Conservation (phyloP, 352 stramenopile genomes). For the Phytophthora macrochlamydospora region DNA sequence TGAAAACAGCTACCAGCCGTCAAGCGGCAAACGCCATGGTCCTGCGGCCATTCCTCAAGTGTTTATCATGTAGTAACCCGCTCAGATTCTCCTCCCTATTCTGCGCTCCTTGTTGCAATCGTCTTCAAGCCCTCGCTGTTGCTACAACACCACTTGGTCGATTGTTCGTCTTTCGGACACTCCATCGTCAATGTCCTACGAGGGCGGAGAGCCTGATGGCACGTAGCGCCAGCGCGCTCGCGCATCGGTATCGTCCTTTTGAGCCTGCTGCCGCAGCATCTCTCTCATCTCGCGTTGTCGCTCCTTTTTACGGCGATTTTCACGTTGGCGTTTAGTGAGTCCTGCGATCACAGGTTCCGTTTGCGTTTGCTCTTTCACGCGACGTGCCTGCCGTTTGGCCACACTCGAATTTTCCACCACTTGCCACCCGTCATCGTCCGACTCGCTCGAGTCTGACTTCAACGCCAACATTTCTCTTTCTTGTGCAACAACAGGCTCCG, state of each 20-base stretch:
- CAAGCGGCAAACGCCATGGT: conserved; percentile 49
- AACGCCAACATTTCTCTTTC: conserved; percentile 12
- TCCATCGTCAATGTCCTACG: conserved; percentile 5
- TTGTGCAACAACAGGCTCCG: conserved; percentile 1
- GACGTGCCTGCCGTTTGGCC: conserved; percentile 27
- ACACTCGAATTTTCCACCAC: conserved; percentile 48
- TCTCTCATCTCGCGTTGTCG: conserved; percentile 81
- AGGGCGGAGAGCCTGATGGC: conserved; percentile 26
- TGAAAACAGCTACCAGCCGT: conserved; percentile 14
- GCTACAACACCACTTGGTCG: conserved; percentile 8
- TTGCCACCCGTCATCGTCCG: conserved; percentile 73
- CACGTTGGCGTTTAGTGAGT: conserved; percentile 80
- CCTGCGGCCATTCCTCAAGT: conserved; percentile 60
- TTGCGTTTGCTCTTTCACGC: conserved; percentile 6
- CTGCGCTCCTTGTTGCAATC: background rate
- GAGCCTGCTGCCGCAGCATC: conserved; percentile 63
- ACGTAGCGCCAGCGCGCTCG: conserved; percentile 75
- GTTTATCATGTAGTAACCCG: conserved; percentile 64
- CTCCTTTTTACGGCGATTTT: conserved; percentile 81
- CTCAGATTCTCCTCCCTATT: conserved; percentile 2
- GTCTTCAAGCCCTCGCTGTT: background rate
- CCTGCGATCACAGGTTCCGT: conserved; percentile 43
- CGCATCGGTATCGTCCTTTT: conserved; percentile 72
- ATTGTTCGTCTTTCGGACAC: conserved; percentile 12
- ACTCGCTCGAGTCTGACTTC: conserved; percentile 28